phyloP scores from a whole-genome alignment of 1,284 basidiomycete species.

The Naganishia sp. region DNA sequence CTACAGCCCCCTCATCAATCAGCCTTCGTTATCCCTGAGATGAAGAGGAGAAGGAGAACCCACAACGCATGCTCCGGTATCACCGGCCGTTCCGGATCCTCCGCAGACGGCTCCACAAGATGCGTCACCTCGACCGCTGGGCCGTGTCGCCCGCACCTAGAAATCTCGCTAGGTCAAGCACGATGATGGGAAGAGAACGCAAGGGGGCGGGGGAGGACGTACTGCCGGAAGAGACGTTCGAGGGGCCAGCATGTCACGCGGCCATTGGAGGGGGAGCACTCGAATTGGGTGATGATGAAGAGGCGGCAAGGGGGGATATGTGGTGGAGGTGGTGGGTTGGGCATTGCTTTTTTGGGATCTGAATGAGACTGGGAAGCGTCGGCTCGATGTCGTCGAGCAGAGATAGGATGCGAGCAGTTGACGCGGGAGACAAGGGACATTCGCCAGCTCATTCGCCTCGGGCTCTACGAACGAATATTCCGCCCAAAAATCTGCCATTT shows the following conservation, averaged over 20 bases:
- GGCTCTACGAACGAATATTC: too few relatives aligned
- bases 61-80: constrained; percentile 27
- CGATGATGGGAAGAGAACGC: too few relatives aligned
- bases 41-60: not conserved
- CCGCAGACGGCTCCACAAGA: constrained; percentile 16
- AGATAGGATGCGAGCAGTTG: too few relatives aligned
- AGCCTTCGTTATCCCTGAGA: not conserved
- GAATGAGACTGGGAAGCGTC: not conserved
- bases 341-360: not conserved
- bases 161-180: too few relatives aligned
- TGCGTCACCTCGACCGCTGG: constrained; percentile 33
- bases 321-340: not conserved
- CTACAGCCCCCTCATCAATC: not conserved
- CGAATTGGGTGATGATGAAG: constrained; percentile 43
- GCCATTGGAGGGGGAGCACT: constrained; percentile 41
- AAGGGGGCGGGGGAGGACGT: constrained; percentile 22
- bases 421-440: too few relatives aligned
- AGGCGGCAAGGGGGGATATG: constrained; percentile 34
- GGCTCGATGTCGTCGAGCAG: too few relatives aligned
- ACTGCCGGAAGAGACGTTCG: constrained; percentile 48
- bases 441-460: too few relatives aligned
- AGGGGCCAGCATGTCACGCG: constrained; percentile 46
- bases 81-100: constrained; percentile 18
- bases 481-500: too few relatives aligned
- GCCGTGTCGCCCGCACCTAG: constrained; percentile 28